phyloP scores from a whole-genome alignment of 257 asterid genomes.

The Parsonsia alboflavescens region DNA sequence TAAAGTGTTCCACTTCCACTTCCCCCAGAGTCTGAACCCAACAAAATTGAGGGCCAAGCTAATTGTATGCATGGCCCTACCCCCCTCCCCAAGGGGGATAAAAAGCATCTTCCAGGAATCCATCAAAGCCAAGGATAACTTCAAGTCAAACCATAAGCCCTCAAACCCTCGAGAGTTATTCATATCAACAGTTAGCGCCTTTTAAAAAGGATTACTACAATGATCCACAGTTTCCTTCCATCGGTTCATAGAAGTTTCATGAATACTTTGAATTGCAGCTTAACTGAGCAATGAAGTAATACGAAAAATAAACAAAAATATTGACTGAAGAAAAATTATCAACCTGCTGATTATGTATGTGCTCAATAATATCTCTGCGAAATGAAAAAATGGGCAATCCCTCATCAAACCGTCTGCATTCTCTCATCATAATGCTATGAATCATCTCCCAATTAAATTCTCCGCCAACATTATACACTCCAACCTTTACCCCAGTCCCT shows the following conservation, averaged over 20 bases:
- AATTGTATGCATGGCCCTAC: too few relatives aligned
- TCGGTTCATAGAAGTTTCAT: background rate
- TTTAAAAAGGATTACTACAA: background rate
- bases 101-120: too few relatives aligned
- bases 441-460: conserved; percentile 56
- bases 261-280: background rate
- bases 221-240: background rate
- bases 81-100: too few relatives aligned
- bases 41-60: background rate
- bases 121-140: background rate
- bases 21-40: background rate
- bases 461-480: conserved; percentile 35
- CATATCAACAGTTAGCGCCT: background rate
- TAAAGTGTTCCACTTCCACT: background rate
- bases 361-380: conserved; percentile 45
- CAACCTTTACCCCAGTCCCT: conserved; percentile 15
- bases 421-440: conserved; percentile 61
- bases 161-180: too few relatives aligned
- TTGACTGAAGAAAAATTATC: background rate
- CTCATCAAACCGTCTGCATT: conserved; percentile 68
- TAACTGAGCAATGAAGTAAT: background rate
- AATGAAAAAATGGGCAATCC: conserved; percentile 76
- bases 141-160: background rate
- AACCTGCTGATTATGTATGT: conserved; percentile 65
- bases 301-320: too few relatives aligned